Evolutionary conservation across 805 yeast genomes (phyloP), one percentile per base, ranked within the genome.

Genomic region (Teunomyces panamensis): DNA sequence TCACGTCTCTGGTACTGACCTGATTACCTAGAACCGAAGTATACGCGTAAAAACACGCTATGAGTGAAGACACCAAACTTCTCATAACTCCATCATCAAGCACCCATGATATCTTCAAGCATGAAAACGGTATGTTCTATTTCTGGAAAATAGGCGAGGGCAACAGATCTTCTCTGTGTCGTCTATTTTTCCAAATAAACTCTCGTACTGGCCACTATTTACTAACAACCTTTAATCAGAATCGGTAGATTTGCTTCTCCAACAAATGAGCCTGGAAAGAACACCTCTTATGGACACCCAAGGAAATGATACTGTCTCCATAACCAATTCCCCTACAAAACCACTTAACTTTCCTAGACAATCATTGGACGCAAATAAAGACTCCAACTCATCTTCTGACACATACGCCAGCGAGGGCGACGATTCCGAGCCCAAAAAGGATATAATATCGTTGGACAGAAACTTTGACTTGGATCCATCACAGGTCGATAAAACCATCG

Each of bases 361-460:
- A 45, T 20, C 42, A 20, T 30, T 42, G 30, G 50, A 48, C 27
- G 37, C 47, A n/a, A 39, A 47, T 34, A 61, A 59, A 42, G 75
- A 69, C 41, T 64, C 63, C 47, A 69, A 66, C 51, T 72, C 77
- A 5, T 63, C 71, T 44, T 67, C 75, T 3, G 78, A 73, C 44
- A 73, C 78, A 7, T 72, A 62, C 41, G 68, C 68, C 14, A 69
- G 74, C 50, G 74, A 71, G 24, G 39, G 33, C n/a, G 62, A 56
- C 14, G 33, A 47, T 8, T 49, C 45, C 11, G 41, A 29, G 9
- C 33, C 45, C 5, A 47, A 42, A 33, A 26, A 13, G 20, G 42
- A 42, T 30, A 29, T 44, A 30, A 28, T 44, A 30, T 51, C 58
- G 3, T 54, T 60, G 46, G 60, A 55, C 28, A 41, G 62, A 27